Evolutionary conservation across 257 asterid species (phyloP), one percentile per base, ranked within the genome.

Genomic region (Buddleja alternifolia): DNA sequence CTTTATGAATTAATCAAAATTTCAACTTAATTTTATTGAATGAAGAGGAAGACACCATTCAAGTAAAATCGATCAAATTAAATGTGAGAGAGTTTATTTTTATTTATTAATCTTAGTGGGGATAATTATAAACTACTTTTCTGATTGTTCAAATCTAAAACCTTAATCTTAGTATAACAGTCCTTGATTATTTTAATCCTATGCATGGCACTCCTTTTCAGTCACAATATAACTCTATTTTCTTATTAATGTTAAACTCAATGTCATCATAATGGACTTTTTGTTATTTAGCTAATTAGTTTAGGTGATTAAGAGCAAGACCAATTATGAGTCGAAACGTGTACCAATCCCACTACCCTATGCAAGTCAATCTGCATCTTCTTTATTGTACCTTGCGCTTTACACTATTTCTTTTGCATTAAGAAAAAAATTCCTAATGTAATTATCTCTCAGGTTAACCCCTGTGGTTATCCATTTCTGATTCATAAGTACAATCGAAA

Each of bases 251-350:
- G 60, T n/a, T 45, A n/a, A 68, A 53, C 69, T 52, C 40, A 62
- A 59, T 66, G 66, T 45, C 69, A 65, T 64, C 41, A 51, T 61
- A 42, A 67, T 56, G 57, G 44, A 66, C 69, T 55, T 73, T 73
- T 65, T 39, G 34, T 52, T 61, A 53, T 66, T 52, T 36, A 75
- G 58, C 50, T 21, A 57, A 11, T 14, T 23, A 60, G n/a, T n/a
- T n/a, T n/a, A 47, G 11, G 4, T 29, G 34, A 60, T 17, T 50
- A 39, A 72, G 40, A 61, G 37, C 17, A 23, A n/a, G 32, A 24
- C 58, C 52, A 40, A 64, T 80, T 58, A 51, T 21, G 40, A 44
- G 16, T 10, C 2, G 73, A 80, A 70, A 75, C 78, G 77, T 80
- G 78, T 16, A 71, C 9, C 8, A 32, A 34, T 71, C 60, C 41